phyloP scores from a whole-genome alignment of 2,329 filamentous ascomycete genomes.

The Salinomyces thailandicus region DNA sequence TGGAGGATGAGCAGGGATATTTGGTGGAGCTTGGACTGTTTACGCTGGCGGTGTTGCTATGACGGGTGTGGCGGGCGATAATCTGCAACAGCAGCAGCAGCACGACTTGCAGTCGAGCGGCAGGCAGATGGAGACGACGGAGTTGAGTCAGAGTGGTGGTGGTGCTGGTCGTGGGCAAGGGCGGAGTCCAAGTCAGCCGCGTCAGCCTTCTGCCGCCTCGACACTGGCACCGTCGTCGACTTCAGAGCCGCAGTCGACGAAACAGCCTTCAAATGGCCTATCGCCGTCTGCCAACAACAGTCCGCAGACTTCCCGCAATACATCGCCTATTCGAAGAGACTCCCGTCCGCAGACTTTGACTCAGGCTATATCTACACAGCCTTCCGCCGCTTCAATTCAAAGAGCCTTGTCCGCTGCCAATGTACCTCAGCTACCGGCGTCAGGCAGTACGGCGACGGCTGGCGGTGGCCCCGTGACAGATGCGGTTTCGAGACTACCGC shows the following conservation, averaged over 20 bases:
- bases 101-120: no score
- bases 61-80: not conserved
- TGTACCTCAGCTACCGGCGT: conserved; percentile 51
- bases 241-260: conserved; percentile 14
- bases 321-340: conserved; percentile 38
- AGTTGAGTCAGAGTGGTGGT: not conserved
- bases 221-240: conserved; percentile 6
- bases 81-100: not conserved
- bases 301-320: conserved; percentile 38
- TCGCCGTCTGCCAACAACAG: conserved; percentile 31
- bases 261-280: conserved; percentile 21
- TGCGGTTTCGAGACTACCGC: conserved; percentile 48
- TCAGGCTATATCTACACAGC: conserved; percentile 34
- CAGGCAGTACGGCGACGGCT: not conserved
- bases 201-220: not conserved
- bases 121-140: not conserved
- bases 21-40: not conserved
- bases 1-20: not conserved
- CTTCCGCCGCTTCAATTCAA: conserved; percentile 53
- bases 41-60: not conserved
- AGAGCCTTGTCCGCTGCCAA: conserved; percentile 58
- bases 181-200: conserved; percentile 2
- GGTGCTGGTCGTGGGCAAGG: conserved; percentile 19
- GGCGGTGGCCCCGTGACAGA: conserved; percentile 47
- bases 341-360: conserved; percentile 29